phyloP scores from a whole-genome alignment of 768 basidiomycete genomes.

The Sutorius australiensis region DNA sequence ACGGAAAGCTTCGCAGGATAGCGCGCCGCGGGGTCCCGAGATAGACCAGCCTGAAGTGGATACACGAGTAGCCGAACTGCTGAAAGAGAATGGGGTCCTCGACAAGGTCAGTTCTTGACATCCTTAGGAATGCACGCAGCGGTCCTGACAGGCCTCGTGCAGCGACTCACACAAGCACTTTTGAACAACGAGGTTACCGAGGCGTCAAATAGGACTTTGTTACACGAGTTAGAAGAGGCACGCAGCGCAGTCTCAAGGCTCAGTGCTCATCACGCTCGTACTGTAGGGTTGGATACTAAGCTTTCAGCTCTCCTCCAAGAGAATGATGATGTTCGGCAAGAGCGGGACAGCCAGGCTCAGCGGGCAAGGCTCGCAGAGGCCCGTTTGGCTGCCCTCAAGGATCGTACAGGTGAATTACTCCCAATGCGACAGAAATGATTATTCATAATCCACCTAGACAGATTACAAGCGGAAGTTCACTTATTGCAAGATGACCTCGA shows the following conservation, averaged over 20 bases:
- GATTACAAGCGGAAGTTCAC: conserved; percentile 64
- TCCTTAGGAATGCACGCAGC: not conserved
- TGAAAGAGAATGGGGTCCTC: conserved; percentile 57
- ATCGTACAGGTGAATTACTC: conserved; percentile 53
- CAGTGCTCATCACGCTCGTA: conserved; percentile 64
- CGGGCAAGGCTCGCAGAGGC: conserved; percentile 66
- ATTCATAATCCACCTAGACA: conserved; percentile 42
- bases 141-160: conserved; percentile 8
- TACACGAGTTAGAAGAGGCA: conserved; percentile 74
- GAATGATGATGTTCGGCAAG: conserved; percentile 81
- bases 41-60: conserved; percentile 27
- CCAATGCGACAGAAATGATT: not conserved
- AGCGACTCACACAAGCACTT: conserved; percentile 77
- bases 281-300: conserved; percentile 66
- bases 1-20: conserved; percentile 14
- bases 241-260: conserved; percentile 63
- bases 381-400: conserved; percentile 58
- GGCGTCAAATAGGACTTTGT: conserved; percentile 66
- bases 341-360: conserved; percentile 67
- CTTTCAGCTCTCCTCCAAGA: conserved; percentile 65
- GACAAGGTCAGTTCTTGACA: conserved; percentile 36
- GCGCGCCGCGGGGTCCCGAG: conserved; percentile 4
- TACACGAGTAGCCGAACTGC: conserved; percentile 32
- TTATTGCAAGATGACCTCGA: conserved; percentile 63
- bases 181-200: conserved; percentile 82